Percentiles rank a stretch among this genome's conserved stretches.
These are phyloP conservation scores for Dothidotthia symphoricarpi DNA, from an alignment of 2,329 filamentous ascomycete genomes.

Conservation along the genomic window DNA sequence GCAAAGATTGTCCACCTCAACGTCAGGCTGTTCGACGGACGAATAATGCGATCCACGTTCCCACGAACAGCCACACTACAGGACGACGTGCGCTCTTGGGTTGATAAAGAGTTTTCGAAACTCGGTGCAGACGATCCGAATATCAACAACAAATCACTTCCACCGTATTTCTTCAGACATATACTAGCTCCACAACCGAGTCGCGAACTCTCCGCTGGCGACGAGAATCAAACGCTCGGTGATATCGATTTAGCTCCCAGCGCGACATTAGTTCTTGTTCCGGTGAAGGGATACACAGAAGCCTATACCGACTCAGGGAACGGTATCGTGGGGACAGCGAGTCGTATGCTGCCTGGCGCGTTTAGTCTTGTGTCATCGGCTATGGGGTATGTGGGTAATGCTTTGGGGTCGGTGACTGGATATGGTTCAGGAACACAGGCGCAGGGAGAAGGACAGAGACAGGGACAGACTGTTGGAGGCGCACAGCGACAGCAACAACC, in stretches of 20 bases:
- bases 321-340: constrained; percentile 32
- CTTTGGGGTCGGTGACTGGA: constrained; percentile 33
- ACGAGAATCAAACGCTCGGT: constrained; percentile 67
- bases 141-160: constrained; percentile 22
- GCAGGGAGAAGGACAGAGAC: constrained; percentile 8
- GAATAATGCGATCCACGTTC: constrained; percentile 72
- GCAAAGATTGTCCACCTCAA: constrained; percentile 55
- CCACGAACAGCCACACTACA: constrained; percentile 61
- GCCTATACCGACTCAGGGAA: constrained; percentile 52
- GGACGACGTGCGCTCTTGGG: constrained; percentile 70
- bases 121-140: constrained; percentile 22
- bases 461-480: constrained; percentile 11
- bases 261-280: constrained; percentile 79
- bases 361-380: constrained; percentile 37
- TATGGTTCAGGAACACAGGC: constrained; percentile 13
- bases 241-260: constrained; percentile 74
- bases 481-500: constrained; percentile 8
- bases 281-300: constrained; percentile 60
- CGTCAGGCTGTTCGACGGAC: constrained; percentile 80
- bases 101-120: constrained; percentile 54
- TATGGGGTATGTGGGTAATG: constrained; percentile 35
- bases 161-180: constrained; percentile 80
- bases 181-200: constrained; percentile 77
- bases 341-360: constrained; percentile 35
- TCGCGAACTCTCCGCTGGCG: constrained; percentile 67